phyloP scores from a whole-genome alignment of 495 filamentous ascomycete genomes.

The Hypoxylon fragiforme region DNA sequence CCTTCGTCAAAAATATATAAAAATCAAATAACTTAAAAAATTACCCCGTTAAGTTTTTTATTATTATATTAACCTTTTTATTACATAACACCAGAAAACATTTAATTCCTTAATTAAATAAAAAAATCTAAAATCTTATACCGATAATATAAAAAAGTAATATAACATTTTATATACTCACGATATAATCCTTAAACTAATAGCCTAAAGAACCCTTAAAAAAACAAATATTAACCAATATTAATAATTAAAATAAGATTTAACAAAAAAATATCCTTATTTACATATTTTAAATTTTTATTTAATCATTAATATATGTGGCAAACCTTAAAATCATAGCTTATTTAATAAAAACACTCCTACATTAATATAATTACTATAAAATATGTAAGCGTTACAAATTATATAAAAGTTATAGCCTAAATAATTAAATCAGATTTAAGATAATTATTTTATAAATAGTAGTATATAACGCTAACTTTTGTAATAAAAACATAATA shows the following conservation, averaged over 20 bases:
- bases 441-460: not conserved
- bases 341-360: not conserved
- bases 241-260: not conserved
- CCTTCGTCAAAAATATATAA: not conserved
- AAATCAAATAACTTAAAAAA: too few relatives aligned
- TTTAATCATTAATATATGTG: not conserved
- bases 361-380: not conserved
- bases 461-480: not conserved
- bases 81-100: not conserved
- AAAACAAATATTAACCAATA: not conserved
- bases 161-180: too few relatives aligned
- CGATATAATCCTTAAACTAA: too few relatives aligned
- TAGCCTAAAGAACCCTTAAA: too few relatives aligned
- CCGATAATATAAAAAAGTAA: too few relatives aligned
- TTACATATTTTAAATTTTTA: not conserved
- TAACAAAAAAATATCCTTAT: too few relatives aligned
- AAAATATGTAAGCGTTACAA: not conserved
- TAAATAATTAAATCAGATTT: not conserved
- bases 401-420: not conserved
- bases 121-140: too few relatives aligned
- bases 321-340: not conserved
- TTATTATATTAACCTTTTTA: not conserved
- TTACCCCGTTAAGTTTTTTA: not conserved
- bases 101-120: not conserved
- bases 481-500: not conserved